A percentile compares a stretch with the other conserved stretches of the same genome.
phyloP scores from a whole-genome alignment of 306 rosid species.

The Prunus mongolica region DNA sequence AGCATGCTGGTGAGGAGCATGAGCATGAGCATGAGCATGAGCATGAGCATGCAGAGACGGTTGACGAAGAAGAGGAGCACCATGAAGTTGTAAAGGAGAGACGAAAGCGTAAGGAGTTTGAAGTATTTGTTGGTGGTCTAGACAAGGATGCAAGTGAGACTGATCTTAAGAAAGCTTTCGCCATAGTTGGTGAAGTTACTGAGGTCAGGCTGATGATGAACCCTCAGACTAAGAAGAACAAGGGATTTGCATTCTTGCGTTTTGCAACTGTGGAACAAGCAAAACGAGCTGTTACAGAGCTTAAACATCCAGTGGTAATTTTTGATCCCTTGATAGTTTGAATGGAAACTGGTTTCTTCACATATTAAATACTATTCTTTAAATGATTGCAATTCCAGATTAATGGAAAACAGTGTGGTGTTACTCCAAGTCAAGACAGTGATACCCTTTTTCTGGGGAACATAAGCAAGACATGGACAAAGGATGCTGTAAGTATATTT shows the following conservation, averaged over 20 bases:
- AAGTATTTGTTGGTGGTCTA: slow-evolving; percentile 96
- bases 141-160: slow-evolving; percentile 91
- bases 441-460: slow-evolving; percentile 96
- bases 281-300: slow-evolving; percentile 77
- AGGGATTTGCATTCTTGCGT: slow-evolving; percentile 97
- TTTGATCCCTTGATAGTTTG: slow-evolving; percentile 28
- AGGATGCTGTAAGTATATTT: slow-evolving; percentile 82
- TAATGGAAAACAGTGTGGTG: slow-evolving; percentile 95
- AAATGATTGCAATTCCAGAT: slow-evolving; percentile 67
- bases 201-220: slow-evolving; percentile 97
- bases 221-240: slow-evolving; percentile 87
- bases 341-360: slow-evolving; percentile 22
- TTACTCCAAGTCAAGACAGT: slow-evolving; percentile 92
- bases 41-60: slow-evolving; percentile 48
- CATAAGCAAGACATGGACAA: slow-evolving; percentile 95
- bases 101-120: slow-evolving; percentile 86
- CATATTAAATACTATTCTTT: slow-evolving; percentile 27
- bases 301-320: slow-evolving; percentile 80
- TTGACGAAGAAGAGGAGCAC: slow-evolving; percentile 85
- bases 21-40: slow-evolving; percentile 38
- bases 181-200: slow-evolving; percentile 74
- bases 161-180: slow-evolving; percentile 76
- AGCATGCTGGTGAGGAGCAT: slow-evolving; percentile 60
- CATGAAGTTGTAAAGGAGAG: slow-evolving; percentile 88
- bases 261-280: slow-evolving; percentile 91